Percentiles rank a stretch among this genome's conserved stretches.
Evolutionary conservation across 768 basidiomycete genomes (phyloP).

Genomic region (Naganishia antarctica): DNA sequence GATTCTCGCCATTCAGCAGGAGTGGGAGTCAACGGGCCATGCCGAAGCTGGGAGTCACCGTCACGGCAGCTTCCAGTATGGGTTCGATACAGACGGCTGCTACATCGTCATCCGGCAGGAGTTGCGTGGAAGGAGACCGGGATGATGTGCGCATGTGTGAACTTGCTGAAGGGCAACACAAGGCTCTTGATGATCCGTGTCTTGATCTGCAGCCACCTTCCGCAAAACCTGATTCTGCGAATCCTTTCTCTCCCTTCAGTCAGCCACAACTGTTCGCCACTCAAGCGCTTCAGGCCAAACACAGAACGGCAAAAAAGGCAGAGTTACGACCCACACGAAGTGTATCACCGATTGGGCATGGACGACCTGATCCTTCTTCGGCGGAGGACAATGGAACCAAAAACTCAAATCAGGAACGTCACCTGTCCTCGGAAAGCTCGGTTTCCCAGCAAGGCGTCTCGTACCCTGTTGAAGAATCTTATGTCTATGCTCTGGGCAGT

Average conservation of each 20-base stretch:
- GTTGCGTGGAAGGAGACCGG: neutral
- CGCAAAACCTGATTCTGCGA: neutral
- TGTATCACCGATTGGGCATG: constrained; percentile 16
- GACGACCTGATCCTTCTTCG: neutral
- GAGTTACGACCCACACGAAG: constrained; percentile 13
- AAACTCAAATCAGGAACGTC: neutral
- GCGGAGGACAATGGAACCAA: neutral
- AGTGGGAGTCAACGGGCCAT: constrained; percentile 13
- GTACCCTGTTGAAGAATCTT: constrained; percentile 1
- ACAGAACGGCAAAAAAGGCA: constrained; percentile 15
- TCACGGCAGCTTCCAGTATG: neutral
- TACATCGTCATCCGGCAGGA: neutral
- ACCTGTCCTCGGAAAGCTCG: neutral
- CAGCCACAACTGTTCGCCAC: constrained; percentile 3
- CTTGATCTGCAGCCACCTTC: neutral
- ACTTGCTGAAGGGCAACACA: neutral
- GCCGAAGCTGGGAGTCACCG: neutral
- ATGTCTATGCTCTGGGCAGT: constrained; percentile 6
- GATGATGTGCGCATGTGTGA: too few relatives aligned
- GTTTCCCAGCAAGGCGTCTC: neutral
- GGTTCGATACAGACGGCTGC: neutral
- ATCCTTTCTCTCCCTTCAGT: constrained; percentile 17
- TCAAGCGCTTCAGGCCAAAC: constrained; percentile 8
- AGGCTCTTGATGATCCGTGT: neutral
- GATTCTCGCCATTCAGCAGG: constrained; percentile 18